Percentiles rank a stretch among this genome's conserved stretches.
These are phyloP conservation scores for Davidsoniella virescens DNA, from an alignment of 2,329 filamentous ascomycete species.

Conservation along the genomic window DNA sequence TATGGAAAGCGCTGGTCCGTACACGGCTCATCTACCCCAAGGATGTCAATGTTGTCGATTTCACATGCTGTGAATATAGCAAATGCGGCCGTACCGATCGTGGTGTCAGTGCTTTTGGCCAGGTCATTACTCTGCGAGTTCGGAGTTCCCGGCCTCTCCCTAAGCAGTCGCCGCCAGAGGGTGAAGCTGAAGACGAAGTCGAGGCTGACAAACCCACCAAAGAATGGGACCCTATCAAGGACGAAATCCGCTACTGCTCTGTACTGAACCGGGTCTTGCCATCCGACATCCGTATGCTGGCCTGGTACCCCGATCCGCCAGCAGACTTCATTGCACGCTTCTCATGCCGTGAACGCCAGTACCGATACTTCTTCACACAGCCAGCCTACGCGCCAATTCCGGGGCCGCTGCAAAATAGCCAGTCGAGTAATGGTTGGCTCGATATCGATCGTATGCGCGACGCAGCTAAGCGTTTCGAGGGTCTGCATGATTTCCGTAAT, in stretches of 20 bases:
- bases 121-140: conserved; percentile 74
- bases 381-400: conserved; percentile 57
- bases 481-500: conserved; percentile 87
- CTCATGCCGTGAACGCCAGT: conserved; percentile 78
- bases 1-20: conserved; percentile 82
- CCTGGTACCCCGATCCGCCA: conserved; percentile 79
- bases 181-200: conserved; percentile 15
- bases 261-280: conserved; percentile 79
- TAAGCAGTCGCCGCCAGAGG: conserved; percentile 16
- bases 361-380: conserved; percentile 96
- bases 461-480: conserved; percentile 66
- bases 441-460: conserved; percentile 75
- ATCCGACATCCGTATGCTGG: conserved; percentile 73
- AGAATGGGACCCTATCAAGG: conserved; percentile 49
- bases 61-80: conserved; percentile 74
- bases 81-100: conserved; percentile 90
- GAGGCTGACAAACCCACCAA: conserved; percentile 16
- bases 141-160: conserved; percentile 56
- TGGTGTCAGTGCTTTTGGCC: conserved; percentile 91
- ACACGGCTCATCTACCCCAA: conserved; percentile 65
- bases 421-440: conserved; percentile 46
- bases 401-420: conserved; percentile 17
- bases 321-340: conserved; percentile 77
- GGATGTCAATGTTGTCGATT: conserved; percentile 49
- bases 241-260: conserved; percentile 72